phyloP scores from a whole-genome alignment of 2,329 filamentous ascomycete species.

The Fusarium sp. region DNA sequence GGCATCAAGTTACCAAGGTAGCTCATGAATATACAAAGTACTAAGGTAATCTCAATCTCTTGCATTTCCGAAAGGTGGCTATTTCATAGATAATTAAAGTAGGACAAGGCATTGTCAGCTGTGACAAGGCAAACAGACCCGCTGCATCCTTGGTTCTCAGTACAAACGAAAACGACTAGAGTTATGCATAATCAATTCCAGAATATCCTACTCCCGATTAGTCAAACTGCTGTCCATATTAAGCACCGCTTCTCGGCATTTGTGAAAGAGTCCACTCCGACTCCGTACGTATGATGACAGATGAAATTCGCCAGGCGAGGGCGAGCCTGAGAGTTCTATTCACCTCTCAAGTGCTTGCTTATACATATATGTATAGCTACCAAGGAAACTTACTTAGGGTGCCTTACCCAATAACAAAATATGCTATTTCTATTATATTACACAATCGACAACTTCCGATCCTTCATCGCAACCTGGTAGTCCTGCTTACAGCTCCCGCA shows the following conservation, averaged over 20 bases:
- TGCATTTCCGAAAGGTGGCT: not conserved
- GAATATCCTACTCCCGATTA: slow-evolving; percentile 7
- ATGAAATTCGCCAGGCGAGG: slow-evolving; percentile 3
- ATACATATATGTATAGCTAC: not conserved
- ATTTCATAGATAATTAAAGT: not conserved
- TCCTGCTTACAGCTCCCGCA: slow-evolving; percentile 66
- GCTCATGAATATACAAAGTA: not conserved
- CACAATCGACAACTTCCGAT: slow-evolving; percentile 42
- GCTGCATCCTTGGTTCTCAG: not conserved
- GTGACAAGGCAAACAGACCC: not conserved
- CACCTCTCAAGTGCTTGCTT: slow-evolving; percentile 1
- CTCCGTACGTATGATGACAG: not conserved
- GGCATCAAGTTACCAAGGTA: not conserved
- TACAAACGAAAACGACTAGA: not conserved
- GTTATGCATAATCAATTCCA: slow-evolving; percentile 21
- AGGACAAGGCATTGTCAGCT: not conserved
- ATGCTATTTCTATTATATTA: not conserved
- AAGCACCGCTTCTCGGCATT: not conserved
- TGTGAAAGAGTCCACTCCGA: not conserved
- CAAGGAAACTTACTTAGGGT: not conserved
- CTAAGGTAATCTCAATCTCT: not conserved
- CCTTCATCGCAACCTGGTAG: slow-evolving; percentile 45
- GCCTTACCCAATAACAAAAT: not conserved
- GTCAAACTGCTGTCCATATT: not conserved
- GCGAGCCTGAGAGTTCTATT: slow-evolving; percentile 8